Base-by-base conservation (phyloP, 2,329 filamentous ascomycete genomes). In the Bretziella fagacearum region DNA sequence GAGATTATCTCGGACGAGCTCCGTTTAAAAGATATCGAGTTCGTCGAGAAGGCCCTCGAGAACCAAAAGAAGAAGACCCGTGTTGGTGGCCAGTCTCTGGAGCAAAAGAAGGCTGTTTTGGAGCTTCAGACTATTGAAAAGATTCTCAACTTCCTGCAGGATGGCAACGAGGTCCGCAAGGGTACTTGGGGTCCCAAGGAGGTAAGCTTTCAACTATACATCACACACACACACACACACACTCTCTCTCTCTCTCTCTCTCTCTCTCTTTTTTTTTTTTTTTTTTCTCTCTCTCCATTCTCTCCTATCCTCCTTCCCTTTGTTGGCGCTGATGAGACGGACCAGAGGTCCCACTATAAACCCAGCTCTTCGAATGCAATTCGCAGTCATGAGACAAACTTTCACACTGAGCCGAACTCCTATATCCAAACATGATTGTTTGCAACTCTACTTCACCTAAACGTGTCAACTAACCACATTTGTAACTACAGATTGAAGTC, bases 311-410 rank as follows among this genome's bases (percentile, higher is more conserved):
- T 48, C 36, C 46, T n/a, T 39, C 18, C 15, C 36, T 13, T 11
- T n/a, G 13, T 22, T 51, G 49, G 49, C 45, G 45, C 29, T 50
- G 48, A 50, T 50, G 48, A 50, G 48, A 50, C 45, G 46, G 48
- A 45, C 48, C 48, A 41, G 36, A 50, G 48, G 48, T 45, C 48
- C 48, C 46, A 50, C 26, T 82, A 70, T 84, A 87, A 93, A 84
- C 91, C 91, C 91, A 98, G 91, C 91, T 98, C 91, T 82, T 94
- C 81, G 89, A 96, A 80, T 77, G 74, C 76, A 81, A 83, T 78
- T 30, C 73, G 48, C 48, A 44, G 44, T 50, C 48, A 50, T 50
- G 48, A 50, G 48, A 50, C 48, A 29, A 50, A 37, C 18, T 22
- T 47, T 46, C 44, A 39, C 44, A 37, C 48, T 50, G 48, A 50